Base-by-base conservation (phyloP, 805 yeast genomes). In the Saccharomycopsis sp. region DNA sequence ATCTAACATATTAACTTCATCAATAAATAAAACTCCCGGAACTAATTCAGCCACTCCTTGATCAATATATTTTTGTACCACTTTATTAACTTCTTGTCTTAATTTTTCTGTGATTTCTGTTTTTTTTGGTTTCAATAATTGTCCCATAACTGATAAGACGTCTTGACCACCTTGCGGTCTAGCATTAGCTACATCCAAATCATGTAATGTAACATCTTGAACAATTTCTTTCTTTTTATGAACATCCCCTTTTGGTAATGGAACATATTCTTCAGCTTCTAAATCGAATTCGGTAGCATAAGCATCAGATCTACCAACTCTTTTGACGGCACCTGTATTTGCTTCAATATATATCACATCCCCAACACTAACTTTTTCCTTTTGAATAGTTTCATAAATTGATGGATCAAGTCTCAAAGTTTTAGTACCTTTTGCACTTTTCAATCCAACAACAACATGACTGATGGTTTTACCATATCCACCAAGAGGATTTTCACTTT, bases 221-320 rank as follows among this genome's bases (percentile, higher is more conserved):
- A 92, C 95, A 52, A 89, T 87, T 62, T 92, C 97, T 60, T 92
- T 92, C 70, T 92, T 87, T 59, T 89, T 88, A 67, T 92, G 98
- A 34, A 92, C 95, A 61, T 92, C 99, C 40, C 98, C 98, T 65
- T 92, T 94, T 46, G 99, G 99, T 53, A 94, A 71, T 32, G 98
- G 96, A 18, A 92, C 97, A 61, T 92, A 92, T 63, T 92, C 97
- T 63, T 94, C 96, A 21, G 97, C 96, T 69, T 92, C 97, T 45
- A 94, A 73, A 62, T 92, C 99, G 53, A 88, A 92, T 64, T 92
- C 99, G 8, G 98, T 87, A 19, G 98, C 96, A 55, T 87, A 87
- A 0, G 96, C 96, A 60, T 92, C 97, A n/a, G 95, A 83, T 60
- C 99, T 75, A 39, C 99, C 99, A 20, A 92, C 95, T 55, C 97